A percentile compares a stretch with the other conserved stretches of the same genome.
phyloP scores from a whole-genome alignment of 2,329 filamentous ascomycete genomes.

The Trichoderma citrinoviride region DNA sequence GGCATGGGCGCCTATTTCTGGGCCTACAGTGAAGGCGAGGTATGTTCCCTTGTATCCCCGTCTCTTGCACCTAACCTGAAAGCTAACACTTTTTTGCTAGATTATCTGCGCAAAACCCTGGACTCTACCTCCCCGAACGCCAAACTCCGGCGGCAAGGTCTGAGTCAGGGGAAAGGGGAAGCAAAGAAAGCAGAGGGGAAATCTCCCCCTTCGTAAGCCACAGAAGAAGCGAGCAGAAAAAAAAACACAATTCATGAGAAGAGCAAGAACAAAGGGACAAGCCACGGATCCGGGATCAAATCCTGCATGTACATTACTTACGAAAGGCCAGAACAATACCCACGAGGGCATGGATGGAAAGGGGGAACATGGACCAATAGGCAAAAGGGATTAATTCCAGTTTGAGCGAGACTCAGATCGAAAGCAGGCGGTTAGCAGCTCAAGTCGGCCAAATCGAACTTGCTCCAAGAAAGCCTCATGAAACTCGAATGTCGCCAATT shows the following conservation, averaged over 20 bases:
- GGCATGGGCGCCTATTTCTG: slow-evolving; percentile 89
- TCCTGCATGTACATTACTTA: slow-evolving; percentile 1
- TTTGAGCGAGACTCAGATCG: neutral
- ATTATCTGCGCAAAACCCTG: slow-evolving; percentile 68
- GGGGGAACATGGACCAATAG: neutral
- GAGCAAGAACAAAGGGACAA: neutral
- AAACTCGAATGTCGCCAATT: too few species aligned
- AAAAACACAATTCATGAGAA: neutral
- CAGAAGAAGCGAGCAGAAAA: neutral
- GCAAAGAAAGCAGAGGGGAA: neutral
- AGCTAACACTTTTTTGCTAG: slow-evolving; percentile 38
- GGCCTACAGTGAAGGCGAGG: slow-evolving; percentile 97
- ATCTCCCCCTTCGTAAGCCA: neutral
- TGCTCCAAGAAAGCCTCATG: slow-evolving; percentile 3
- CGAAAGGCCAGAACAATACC: neutral
- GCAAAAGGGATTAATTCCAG: too few species aligned
- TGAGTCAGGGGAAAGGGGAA: neutral
- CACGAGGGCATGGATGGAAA: neutral
- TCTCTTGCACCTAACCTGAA: too few species aligned
- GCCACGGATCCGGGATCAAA: neutral
- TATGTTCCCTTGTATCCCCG: slow-evolving; percentile 45
- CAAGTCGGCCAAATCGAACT: slow-evolving; percentile 11
- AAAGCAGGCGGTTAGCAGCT: neutral
- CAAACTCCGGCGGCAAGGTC: slow-evolving; percentile 27
- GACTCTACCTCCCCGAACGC: slow-evolving; percentile 60